Conservation (phyloP, 345 rosid genomes). For the Melastoma malabathricum region DNA sequence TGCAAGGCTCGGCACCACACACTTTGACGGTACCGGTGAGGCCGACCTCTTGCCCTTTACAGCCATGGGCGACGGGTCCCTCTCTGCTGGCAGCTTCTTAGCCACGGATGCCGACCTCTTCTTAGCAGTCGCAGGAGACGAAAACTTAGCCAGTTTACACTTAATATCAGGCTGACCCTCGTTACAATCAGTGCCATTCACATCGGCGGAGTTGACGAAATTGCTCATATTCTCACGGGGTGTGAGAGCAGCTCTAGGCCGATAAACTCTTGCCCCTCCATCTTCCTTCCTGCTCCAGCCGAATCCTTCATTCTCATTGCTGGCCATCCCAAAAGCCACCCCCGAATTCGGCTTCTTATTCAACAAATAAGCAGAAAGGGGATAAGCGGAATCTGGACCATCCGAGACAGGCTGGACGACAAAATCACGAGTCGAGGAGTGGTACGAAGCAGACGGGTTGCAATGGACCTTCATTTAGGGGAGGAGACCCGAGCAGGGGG, state of each 20-base stretch:
- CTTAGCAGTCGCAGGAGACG: slow-evolving; percentile 64
- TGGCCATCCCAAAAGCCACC: slow-evolving; percentile 42
- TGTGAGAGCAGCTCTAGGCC: not conserved
- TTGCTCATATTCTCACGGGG: not conserved
- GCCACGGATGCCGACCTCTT: slow-evolving; percentile 43
- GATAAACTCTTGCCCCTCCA: not conserved
- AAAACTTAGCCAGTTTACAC: slow-evolving; percentile 44
- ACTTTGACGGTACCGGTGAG: slow-evolving; percentile 83
- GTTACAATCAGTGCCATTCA: slow-evolving; percentile 14
- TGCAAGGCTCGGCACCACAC: slow-evolving; percentile 72
- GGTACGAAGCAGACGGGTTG: slow-evolving; percentile 3
- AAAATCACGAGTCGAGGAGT: slow-evolving; percentile 59
- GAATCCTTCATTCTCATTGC: not conserved
- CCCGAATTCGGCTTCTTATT: slow-evolving; percentile 18
- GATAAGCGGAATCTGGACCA: not conserved
- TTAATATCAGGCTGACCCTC: slow-evolving; percentile 2
- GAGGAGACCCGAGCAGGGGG: slow-evolving; percentile 62
- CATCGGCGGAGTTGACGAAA: slow-evolving; percentile 1
- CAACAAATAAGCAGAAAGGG: not conserved
- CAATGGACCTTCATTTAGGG: slow-evolving; percentile 67
- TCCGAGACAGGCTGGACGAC: slow-evolving; percentile 68
- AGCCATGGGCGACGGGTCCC: slow-evolving; percentile 56
- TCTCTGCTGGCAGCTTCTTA: slow-evolving; percentile 37
- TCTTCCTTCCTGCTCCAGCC: slow-evolving; percentile 1
- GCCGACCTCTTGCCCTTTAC: slow-evolving; percentile 75